A percentile compares a stretch with the other conserved stretches of the same genome.
phyloP scores from a whole-genome alignment of 495 filamentous ascomycete genomes.

The Pseudomonodictys pantanalensis region DNA sequence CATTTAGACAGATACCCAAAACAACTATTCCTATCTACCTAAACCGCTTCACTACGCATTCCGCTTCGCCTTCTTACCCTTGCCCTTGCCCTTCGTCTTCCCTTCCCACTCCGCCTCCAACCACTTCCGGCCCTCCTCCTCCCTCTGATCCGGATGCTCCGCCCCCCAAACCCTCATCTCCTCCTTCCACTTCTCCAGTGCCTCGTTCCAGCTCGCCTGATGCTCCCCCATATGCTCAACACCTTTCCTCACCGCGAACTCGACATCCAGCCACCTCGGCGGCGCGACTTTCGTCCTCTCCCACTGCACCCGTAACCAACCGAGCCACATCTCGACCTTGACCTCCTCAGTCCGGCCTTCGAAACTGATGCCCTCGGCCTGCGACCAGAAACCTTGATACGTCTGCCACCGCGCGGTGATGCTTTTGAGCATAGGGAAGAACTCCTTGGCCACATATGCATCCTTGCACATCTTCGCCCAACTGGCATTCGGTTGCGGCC shows the following conservation, averaged over 20 bases:
- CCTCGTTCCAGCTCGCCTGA: not conserved
- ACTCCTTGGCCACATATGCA: not conserved
- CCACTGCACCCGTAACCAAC: not conserved
- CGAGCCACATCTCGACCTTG: not conserved
- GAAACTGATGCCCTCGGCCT: not conserved
- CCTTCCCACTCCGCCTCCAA: conserved; percentile 7
- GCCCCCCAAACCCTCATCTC: not conserved
- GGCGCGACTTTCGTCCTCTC: not conserved
- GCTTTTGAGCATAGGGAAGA: not conserved
- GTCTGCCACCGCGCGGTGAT: conserved; percentile 1
- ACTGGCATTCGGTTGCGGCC: not conserved
- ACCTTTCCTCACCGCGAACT: not conserved
- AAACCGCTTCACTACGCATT: not conserved
- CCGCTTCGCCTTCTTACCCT: not conserved
- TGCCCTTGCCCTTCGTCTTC: not conserved
- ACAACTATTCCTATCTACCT: not conserved
- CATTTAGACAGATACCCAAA: not conserved
- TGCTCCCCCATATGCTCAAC: not conserved
- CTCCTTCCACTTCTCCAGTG: not conserved
- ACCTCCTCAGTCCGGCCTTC: not conserved
- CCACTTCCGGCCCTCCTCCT: conserved; percentile 2
- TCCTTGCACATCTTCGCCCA: not conserved
- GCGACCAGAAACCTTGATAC: not conserved
- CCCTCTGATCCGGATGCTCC: not conserved
- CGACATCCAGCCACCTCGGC: conserved; percentile 9